phyloP scores from a whole-genome alignment of 139 green algal species.

The Picocystis salinarum region DNA sequence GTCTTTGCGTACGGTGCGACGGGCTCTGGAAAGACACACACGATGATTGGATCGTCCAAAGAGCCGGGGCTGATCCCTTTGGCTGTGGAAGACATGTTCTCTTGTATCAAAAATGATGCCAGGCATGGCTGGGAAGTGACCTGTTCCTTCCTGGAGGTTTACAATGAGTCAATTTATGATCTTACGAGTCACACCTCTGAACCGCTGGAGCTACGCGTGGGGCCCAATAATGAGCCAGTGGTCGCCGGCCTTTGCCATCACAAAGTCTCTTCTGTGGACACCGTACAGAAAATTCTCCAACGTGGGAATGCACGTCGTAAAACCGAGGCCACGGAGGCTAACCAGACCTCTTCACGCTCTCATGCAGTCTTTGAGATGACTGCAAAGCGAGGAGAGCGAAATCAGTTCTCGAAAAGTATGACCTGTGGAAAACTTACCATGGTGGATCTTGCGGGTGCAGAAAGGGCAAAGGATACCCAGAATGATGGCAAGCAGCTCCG shows the following conservation, averaged over 20 bases:
- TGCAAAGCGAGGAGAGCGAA: constrained; percentile 4
- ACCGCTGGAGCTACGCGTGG: constrained; percentile 47
- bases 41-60: background rate
- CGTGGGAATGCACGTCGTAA: constrained; percentile 36
- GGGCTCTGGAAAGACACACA: constrained; percentile 1
- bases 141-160: background rate
- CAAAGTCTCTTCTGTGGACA: constrained; percentile 5
- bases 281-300: constrained; percentile 28
- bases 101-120: too few species aligned
- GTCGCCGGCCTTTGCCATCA: constrained; percentile 19
- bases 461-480: constrained; percentile 12
- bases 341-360: constrained; percentile 18
- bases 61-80: too few species aligned
- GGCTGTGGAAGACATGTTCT: too few species aligned
- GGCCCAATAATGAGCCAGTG: constrained; percentile 26
- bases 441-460: constrained; percentile 16
- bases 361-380: constrained; percentile 17
- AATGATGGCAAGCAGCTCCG: constrained; percentile 5
- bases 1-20: constrained; percentile 2
- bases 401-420: constrained; percentile 3
- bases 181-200: constrained; percentile 30
- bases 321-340: constrained; percentile 21
- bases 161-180: constrained; percentile 38
- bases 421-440: constrained; percentile 16
- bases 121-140: too few species aligned